phyloP scores from a whole-genome alignment of 2,329 filamentous ascomycete genomes.

The Neofusicoccum sp. region DNA sequence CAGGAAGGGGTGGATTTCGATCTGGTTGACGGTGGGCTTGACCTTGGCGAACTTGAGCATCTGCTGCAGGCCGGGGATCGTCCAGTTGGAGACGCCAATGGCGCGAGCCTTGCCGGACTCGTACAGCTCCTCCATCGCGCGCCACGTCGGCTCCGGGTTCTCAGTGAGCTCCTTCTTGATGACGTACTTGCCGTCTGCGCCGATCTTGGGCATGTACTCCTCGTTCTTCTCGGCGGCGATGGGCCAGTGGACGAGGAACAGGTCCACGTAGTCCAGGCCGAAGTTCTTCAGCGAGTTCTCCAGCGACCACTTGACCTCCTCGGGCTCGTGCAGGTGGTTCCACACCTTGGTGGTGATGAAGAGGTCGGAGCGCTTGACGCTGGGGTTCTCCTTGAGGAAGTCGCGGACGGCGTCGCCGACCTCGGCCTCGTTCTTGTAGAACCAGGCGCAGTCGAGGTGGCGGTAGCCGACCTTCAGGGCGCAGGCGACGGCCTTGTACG shows the following conservation, averaged over 20 bases:
- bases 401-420: conserved; percentile 65
- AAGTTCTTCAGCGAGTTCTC: conserved; percentile 64
- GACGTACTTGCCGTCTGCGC: conserved; percentile 57
- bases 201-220: conserved; percentile 55
- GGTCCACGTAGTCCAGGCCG: conserved; percentile 62
- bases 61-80: conserved; percentile 65
- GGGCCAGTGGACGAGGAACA: conserved; percentile 67
- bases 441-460: conserved; percentile 67
- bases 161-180: conserved; percentile 66
- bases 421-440: conserved; percentile 70
- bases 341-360: conserved; percentile 76
- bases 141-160: conserved; percentile 67
- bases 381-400: conserved; percentile 55
- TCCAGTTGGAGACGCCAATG: conserved; percentile 74
- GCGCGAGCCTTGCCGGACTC: conserved; percentile 60
- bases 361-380: conserved; percentile 57
- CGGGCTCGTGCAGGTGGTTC: conserved; percentile 53
- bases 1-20: conserved; percentile 72
- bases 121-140: conserved; percentile 62
- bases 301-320: conserved; percentile 60
- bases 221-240: conserved; percentile 52
- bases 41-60: conserved; percentile 63
- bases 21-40: conserved; percentile 70
- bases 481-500: conserved; percentile 56
- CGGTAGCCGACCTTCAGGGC: conserved; percentile 62